Evolutionary conservation across 129 eudicot genomes (phyloP).

Genomic region (Pittosporum tobira): DNA sequence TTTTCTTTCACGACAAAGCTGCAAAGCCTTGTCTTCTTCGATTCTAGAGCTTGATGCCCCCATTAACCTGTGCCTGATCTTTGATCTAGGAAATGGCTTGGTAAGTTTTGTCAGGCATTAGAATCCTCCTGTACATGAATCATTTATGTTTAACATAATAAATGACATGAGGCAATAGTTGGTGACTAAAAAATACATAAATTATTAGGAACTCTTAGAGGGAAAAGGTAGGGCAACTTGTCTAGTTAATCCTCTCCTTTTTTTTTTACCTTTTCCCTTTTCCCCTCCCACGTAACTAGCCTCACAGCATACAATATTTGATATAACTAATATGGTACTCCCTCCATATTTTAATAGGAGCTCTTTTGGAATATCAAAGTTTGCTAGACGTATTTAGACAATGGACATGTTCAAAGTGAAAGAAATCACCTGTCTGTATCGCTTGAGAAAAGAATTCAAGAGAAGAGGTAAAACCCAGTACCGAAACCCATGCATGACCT

Average conservation of each 20-base stretch:
- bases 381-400: too few relatives aligned
- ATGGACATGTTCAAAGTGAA: neutral
- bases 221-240: neutral
- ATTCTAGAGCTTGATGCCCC: constrained; percentile 77
- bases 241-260: neutral
- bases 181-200: neutral
- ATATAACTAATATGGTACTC: too few relatives aligned
- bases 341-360: too few relatives aligned
- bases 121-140: constrained; percentile 1
- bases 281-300: too few relatives aligned
- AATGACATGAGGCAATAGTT: neutral
- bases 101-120: constrained; percentile 7
- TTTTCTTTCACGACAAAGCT: constrained; percentile 83
- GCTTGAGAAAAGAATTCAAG: too few relatives aligned
- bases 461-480: too few relatives aligned
- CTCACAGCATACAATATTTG: too few relatives aligned
- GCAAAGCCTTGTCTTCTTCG: constrained; percentile 87
- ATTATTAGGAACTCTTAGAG: neutral
- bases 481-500: too few relatives aligned
- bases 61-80: constrained; percentile 29
- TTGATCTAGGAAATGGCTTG: neutral
- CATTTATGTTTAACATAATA: neutral
- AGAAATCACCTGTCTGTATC: too few relatives aligned
- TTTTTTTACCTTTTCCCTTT: too few relatives aligned
- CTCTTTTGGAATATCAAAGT: too few relatives aligned